Conservation (phyloP, 169 alveolate genomes). For the Eimeria brunetti region DNA sequence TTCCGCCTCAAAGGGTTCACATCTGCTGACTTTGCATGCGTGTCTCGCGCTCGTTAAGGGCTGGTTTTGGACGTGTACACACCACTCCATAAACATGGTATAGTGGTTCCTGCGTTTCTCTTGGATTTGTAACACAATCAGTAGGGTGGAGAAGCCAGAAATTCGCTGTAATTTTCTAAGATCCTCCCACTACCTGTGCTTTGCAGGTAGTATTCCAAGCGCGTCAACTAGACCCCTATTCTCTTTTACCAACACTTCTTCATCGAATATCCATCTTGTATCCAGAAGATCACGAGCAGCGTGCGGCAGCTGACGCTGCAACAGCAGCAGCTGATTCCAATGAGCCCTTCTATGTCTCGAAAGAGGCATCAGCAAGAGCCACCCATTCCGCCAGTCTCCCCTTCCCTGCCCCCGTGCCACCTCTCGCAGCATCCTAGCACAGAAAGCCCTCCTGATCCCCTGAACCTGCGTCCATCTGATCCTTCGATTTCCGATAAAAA, state of each 20-base stretch:
- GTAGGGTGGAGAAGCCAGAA: background rate
- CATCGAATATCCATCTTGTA: background rate
- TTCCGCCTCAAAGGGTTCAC: background rate
- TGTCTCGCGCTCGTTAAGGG: conserved; percentile 46
- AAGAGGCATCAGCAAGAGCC: conserved; percentile 60
- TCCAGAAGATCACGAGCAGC: background rate
- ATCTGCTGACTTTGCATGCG: conserved; percentile 31
- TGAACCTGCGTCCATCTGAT: background rate
- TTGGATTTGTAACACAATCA: background rate
- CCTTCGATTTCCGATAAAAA: background rate
- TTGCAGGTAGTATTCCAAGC: background rate
- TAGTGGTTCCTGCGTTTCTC: background rate
- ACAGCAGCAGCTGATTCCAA: conserved; percentile 40
- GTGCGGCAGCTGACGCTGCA: background rate
- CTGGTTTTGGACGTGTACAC: background rate
- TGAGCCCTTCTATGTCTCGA: conserved; percentile 29
- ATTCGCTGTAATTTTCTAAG: background rate
- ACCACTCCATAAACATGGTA: background rate
- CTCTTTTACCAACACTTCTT: background rate
- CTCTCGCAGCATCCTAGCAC: conserved; percentile 13
- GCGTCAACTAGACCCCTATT: background rate
- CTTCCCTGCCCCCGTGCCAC: conserved; percentile 33
- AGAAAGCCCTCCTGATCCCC: background rate
- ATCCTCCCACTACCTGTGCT: background rate
- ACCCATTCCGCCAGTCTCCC: conserved; percentile 6